phyloP scores from a whole-genome alignment of 768 basidiomycete species.

The Panaeolus papilionaceus region DNA sequence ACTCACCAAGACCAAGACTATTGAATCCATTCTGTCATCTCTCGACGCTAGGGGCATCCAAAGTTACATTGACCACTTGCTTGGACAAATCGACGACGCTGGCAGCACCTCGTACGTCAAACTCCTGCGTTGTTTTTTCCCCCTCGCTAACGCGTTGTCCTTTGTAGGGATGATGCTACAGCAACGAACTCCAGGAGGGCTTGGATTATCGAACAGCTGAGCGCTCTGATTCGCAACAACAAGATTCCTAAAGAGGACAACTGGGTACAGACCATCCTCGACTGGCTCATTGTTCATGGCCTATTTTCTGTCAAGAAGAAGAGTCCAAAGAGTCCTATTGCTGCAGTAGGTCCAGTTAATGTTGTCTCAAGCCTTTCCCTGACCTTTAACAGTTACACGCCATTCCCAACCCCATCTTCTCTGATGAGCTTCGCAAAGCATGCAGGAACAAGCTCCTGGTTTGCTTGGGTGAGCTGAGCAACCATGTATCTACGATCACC shows the following conservation, averaged over 20 bases:
- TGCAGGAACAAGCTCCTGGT: conserved; percentile 76
- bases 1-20: conserved; percentile 90
- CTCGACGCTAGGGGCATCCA: conserved; percentile 79
- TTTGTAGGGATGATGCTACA: conserved; percentile 38
- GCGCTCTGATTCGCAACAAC: conserved; percentile 77
- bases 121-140: no score
- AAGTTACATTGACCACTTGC: conserved; percentile 75
- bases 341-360: conserved; percentile 53
- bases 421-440: conserved; percentile 69
- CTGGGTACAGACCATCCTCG: conserved; percentile 76
- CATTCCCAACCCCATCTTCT: conserved; percentile 70
- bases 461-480: conserved; percentile 76
- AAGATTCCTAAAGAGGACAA: conserved; percentile 80
- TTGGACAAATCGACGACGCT: conserved; percentile 62
- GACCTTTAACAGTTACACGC: conserved; percentile 56
- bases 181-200: conserved; percentile 61
- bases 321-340: conserved; percentile 65
- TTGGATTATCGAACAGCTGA: conserved; percentile 91
- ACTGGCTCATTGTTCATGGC: conserved; percentile 85
- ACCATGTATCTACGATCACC: conserved; percentile 56
- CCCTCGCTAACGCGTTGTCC: conserved; percentile 39
- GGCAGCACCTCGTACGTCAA: conserved; percentile 48
- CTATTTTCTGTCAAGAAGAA: conserved; percentile 80
- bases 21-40: conserved; percentile 80
- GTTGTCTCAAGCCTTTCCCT: not conserved